Evolutionary conservation across 306 rosid genomes (phyloP).

Genomic region (Delonix regia): DNA sequence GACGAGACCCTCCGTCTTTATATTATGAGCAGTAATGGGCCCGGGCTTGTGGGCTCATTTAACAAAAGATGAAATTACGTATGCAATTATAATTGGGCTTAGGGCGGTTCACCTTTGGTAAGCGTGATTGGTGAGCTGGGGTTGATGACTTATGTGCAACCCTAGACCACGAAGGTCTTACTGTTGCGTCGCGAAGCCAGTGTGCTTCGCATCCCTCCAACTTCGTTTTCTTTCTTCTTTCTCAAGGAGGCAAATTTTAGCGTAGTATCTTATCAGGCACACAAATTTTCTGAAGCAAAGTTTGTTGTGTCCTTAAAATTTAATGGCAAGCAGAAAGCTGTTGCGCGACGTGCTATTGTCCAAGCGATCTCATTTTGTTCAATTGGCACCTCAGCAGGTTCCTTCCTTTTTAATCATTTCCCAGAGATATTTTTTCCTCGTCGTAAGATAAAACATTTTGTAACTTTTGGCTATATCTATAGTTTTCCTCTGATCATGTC

Average conservation of each 20-base stretch:
- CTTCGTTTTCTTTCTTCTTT: not conserved
- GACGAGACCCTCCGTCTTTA: not conserved
- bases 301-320: not conserved
- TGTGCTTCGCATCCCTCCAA: not conserved
- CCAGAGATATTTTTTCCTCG: not conserved
- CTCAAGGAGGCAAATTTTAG: not conserved
- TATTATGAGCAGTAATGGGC: not conserved
- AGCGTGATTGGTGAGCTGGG: not conserved
- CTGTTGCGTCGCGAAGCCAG: not conserved
- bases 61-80: not conserved
- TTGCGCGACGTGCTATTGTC: constrained; percentile 71
- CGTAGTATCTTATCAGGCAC: not conserved
- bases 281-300: not conserved
- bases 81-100: not conserved
- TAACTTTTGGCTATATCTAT: not conserved
- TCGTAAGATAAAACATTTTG: not conserved
- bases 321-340: constrained; percentile 68
- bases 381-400: constrained; percentile 51
- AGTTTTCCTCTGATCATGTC: not conserved
- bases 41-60: not conserved
- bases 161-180: constrained; percentile 1
- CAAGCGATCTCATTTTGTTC: constrained; percentile 51
- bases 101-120: not conserved
- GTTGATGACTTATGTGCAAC: not conserved
- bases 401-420: not conserved